Conservation (phyloP, 345 rosid genomes). For the Eucalyptus viminalis region DNA sequence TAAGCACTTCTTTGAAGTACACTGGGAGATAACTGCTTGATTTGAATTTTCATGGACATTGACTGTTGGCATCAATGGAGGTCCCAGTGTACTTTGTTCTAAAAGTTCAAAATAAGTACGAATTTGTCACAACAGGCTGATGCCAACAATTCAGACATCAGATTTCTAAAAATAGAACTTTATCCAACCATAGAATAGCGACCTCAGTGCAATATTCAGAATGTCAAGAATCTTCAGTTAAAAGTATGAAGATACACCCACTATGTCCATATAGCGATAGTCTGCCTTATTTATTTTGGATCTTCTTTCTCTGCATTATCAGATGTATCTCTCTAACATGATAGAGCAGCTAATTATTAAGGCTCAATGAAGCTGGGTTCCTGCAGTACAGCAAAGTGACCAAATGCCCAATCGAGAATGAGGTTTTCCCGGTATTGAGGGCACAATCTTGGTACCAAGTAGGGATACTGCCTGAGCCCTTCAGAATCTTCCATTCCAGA, state of each 20-base stretch:
- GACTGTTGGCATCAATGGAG: background rate
- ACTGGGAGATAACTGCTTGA: background rate
- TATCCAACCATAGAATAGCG: background rate
- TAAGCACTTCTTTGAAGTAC: background rate
- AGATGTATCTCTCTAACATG: background rate
- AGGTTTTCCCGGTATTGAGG: background rate
- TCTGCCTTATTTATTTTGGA: background rate
- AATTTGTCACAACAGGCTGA: background rate
- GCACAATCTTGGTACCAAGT: background rate
- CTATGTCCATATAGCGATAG: background rate
- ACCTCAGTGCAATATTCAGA: background rate
- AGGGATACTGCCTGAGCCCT: background rate
- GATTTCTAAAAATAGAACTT: background rate
- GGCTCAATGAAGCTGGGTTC: background rate
- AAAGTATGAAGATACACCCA: background rate
- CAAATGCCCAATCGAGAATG: background rate
- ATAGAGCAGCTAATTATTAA: background rate
- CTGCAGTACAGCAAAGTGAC: background rate
- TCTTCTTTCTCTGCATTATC: background rate
- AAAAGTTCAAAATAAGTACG: background rate
- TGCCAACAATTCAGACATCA: background rate
- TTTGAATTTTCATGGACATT: background rate
- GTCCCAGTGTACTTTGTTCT: background rate
- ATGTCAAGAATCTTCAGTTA: background rate
- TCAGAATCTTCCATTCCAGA: background rate